Evolutionary conservation across 2,329 filamentous ascomycete species (phyloP).

Genomic region (Colletotrichum sp.): DNA sequence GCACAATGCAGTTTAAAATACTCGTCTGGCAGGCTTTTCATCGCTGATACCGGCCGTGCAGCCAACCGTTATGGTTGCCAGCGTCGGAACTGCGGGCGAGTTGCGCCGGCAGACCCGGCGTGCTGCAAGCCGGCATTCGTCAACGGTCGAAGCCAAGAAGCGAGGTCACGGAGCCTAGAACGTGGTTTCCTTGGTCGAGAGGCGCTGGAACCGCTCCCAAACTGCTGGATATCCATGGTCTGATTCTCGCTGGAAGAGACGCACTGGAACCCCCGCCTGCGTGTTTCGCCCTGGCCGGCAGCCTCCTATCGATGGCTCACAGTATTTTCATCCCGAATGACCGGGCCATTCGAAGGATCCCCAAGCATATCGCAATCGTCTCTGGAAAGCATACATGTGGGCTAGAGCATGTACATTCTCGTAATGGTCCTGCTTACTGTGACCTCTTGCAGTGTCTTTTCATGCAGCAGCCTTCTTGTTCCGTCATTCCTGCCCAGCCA

Average conservation of each 20-base stretch:
- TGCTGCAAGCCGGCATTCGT: slow-evolving; percentile 19
- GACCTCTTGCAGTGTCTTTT: background rate
- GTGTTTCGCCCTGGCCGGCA: background rate
- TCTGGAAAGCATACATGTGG: background rate
- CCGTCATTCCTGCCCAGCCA: background rate
- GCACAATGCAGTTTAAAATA: slow-evolving; percentile 19
- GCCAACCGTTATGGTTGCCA: slow-evolving; percentile 10
- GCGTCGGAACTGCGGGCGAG: slow-evolving; percentile 20
- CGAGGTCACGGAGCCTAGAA: slow-evolving; percentile 15
- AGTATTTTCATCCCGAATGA: background rate
- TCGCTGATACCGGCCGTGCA: slow-evolving; percentile 4
- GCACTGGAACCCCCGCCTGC: background rate
- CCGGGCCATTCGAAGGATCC: background rate
- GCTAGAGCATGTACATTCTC: background rate
- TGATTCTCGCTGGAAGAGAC: background rate
- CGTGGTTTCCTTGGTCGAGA: slow-evolving; percentile 2
- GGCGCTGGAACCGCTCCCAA: slow-evolving; percentile 10
- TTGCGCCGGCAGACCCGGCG: slow-evolving; percentile 19
- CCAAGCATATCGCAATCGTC: background rate
- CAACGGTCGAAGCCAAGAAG: slow-evolving; percentile 3
- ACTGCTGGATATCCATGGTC: slow-evolving; percentile 1
- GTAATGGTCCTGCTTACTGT: background rate
- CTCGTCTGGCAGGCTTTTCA: background rate
- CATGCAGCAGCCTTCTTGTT: background rate
- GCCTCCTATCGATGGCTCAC: background rate